Conservation (phyloP, 306 rosid genomes). For the Astragalus glycyphyllos region DNA sequence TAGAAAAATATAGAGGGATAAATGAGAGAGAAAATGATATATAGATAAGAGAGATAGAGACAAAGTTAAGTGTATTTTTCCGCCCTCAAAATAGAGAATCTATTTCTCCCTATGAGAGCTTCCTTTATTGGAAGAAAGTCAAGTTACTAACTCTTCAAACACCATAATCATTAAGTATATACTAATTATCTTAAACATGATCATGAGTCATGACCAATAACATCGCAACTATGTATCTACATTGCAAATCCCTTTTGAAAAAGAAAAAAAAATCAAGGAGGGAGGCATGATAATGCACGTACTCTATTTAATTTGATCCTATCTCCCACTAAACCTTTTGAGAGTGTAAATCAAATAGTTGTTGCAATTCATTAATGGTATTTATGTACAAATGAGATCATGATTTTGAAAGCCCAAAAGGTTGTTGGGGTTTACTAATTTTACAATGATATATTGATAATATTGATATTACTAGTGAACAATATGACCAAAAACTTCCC, state of each 20-base stretch:
- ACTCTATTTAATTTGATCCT: not conserved
- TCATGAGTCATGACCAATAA: not conserved
- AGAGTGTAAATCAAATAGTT: not conserved
- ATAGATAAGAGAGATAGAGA: too few relatives aligned
- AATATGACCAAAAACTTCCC: not conserved
- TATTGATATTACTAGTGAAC: not conserved
- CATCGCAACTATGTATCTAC: not conserved
- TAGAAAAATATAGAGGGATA: too few relatives aligned
- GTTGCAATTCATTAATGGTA: not conserved
- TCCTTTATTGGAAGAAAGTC: too few relatives aligned
- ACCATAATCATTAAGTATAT: too few relatives aligned
- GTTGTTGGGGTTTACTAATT: conserved; percentile 4
- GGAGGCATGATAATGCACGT: not conserved
- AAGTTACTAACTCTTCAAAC: too few relatives aligned
- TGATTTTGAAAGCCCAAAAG: not conserved
- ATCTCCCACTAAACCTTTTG: not conserved
- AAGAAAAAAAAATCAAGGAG: not conserved
- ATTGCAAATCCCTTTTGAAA: not conserved
- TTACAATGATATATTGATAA: not conserved
- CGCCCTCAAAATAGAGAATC: too few relatives aligned
- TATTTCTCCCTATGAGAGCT: too few relatives aligned
- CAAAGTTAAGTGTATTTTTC: too few relatives aligned
- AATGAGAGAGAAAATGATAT: too few relatives aligned
- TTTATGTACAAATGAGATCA: not conserved
- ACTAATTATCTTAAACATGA: not conserved